phyloP scores from a whole-genome alignment of 805 yeast species.

The Yueomyces sinensis region DNA sequence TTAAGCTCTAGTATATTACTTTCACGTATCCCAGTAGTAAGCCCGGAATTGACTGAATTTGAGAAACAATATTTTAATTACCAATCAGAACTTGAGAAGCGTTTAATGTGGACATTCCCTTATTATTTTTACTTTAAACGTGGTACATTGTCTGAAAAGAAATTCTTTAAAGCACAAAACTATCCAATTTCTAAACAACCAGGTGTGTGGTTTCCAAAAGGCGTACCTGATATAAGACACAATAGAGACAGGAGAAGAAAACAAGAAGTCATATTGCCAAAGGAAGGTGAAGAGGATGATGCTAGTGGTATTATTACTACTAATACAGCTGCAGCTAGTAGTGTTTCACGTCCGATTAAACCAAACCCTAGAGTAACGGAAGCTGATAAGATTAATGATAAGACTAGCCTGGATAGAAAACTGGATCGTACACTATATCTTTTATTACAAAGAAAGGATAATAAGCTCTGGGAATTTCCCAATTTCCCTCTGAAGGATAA shows the following conservation, averaged over 20 bases:
- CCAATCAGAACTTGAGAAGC: constrained; percentile 72
- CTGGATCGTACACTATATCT: constrained; percentile 72
- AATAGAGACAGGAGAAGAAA: constrained; percentile 79
- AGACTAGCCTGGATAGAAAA: constrained; percentile 60
- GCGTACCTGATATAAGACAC: constrained; percentile 75
- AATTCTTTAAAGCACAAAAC: constrained; percentile 59
- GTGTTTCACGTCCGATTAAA: constrained; percentile 52
- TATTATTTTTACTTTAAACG: constrained; percentile 80
- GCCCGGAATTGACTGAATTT: constrained; percentile 60
- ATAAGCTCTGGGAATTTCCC: constrained; percentile 76
- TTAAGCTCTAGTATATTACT: constrained; percentile 46
- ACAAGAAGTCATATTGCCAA: constrained; percentile 69
- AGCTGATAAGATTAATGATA: constrained; percentile 57
- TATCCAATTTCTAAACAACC: constrained; percentile 64
- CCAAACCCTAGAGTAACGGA: constrained; percentile 62
- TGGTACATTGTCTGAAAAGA: constrained; percentile 81
- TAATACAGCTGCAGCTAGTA: constrained; percentile 29
- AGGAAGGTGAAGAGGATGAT: constrained; percentile 28
- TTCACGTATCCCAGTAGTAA: constrained; percentile 73
- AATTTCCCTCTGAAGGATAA: constrained; percentile 37
- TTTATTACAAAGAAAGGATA: constrained; percentile 35
- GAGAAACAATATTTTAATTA: constrained; percentile 68
- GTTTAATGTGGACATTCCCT: constrained; percentile 97
- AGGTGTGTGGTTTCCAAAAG: constrained; percentile 67
- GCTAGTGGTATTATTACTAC: too few relatives aligned